Percentiles rank a stretch among this genome's conserved stretches.
Evolutionary conservation across 345 rosid genomes (phyloP).

Genomic region (Brassica juncea): DNA sequence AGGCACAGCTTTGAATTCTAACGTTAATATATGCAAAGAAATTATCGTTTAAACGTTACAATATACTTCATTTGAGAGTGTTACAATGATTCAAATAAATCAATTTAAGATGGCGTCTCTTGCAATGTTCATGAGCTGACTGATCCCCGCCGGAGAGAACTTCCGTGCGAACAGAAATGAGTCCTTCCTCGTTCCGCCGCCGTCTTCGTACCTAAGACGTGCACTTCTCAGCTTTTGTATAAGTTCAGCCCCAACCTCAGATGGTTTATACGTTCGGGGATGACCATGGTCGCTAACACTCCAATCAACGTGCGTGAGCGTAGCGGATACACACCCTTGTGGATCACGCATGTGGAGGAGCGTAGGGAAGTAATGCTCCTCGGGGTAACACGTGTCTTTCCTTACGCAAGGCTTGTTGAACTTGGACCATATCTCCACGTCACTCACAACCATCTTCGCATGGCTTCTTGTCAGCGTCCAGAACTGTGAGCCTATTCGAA

Average conservation of each 20-base stretch:
- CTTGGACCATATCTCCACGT: slow-evolving; percentile 56
- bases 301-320: slow-evolving; percentile 82
- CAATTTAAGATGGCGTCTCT: slow-evolving; percentile 46
- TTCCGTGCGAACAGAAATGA: slow-evolving; percentile 70
- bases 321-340: slow-evolving; percentile 49
- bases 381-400: slow-evolving; percentile 60
- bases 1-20: neutral
- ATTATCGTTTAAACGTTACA: neutral
- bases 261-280: slow-evolving; percentile 60
- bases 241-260: slow-evolving; percentile 53
- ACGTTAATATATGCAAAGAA: neutral
- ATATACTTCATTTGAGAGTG: neutral
- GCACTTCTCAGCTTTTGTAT: slow-evolving; percentile 41
- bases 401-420: slow-evolving; percentile 57
- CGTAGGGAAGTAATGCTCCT: slow-evolving; percentile 74
- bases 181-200: slow-evolving; percentile 34
- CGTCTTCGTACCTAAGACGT: slow-evolving; percentile 54
- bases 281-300: slow-evolving; percentile 50
- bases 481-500: slow-evolving; percentile 86
- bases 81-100: neutral
- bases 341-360: slow-evolving; percentile 61
- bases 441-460: slow-evolving; percentile 56
- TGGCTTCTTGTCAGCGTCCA: slow-evolving; percentile 73
- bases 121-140: slow-evolving; percentile 48
- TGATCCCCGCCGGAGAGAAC: slow-evolving; percentile 48